These are phyloP conservation scores for Marsdenia floribunda DNA, from an alignment of 257 asterid genomes.

Conservation along the genomic window DNA sequence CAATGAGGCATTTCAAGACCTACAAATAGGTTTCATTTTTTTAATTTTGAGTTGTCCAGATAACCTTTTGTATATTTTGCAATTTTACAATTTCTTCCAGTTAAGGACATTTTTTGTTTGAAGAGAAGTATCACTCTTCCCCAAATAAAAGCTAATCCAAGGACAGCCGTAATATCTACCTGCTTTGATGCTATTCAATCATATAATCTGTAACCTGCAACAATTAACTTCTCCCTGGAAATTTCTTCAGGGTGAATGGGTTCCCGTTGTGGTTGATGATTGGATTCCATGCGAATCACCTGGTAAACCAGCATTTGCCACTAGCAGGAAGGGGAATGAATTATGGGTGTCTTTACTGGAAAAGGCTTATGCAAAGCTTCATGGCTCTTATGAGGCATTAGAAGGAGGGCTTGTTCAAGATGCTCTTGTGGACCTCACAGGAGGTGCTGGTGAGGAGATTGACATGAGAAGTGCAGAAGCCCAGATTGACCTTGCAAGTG, in stretches of 20 bases:
- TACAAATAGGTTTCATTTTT: no score
- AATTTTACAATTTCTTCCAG: no score
- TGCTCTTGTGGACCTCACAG: constrained; percentile 98
- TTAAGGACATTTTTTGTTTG: no score
- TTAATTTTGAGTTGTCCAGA: no score
- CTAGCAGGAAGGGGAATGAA: constrained; percentile 88
- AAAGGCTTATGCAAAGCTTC: constrained; percentile 98
- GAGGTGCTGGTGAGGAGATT: constrained; percentile 99
- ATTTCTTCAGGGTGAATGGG: constrained; percentile 89
- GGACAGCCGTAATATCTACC: neutral
- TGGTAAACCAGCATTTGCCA: constrained; percentile 97
- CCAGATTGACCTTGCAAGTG: constrained; percentile 98
- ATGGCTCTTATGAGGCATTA: constrained; percentile 95
- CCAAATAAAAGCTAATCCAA: no score
- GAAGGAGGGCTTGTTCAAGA: constrained; percentile 99
- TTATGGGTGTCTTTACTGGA: constrained; percentile 90
- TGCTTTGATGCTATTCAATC: neutral
- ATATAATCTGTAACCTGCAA: neutral
- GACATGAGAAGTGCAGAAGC: constrained; percentile 98
- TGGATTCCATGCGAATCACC: constrained; percentile 99
- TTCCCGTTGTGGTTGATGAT: constrained; percentile 96
- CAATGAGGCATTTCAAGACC: no score
- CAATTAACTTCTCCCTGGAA: neutral
- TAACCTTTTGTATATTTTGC: no score
- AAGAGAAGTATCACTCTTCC: no score